phyloP scores from a whole-genome alignment of 2,329 filamentous ascomycete genomes.

The Monosporascus sp. region DNA sequence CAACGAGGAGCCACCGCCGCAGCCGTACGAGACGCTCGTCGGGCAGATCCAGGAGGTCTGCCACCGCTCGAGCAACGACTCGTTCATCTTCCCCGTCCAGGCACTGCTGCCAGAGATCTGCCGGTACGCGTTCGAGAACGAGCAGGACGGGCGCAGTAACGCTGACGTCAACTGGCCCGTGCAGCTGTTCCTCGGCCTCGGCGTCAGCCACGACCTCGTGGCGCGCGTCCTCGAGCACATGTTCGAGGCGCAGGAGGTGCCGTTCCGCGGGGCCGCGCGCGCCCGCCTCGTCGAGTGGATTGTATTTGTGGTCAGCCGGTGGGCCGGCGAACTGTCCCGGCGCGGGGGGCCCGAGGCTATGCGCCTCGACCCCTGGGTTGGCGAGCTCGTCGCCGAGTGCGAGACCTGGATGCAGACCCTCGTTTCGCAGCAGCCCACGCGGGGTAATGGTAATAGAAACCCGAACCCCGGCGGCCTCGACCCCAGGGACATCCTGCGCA shows the following conservation, averaged over 20 bases:
- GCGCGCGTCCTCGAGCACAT: slow-evolving; percentile 50
- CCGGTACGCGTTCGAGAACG: slow-evolving; percentile 53
- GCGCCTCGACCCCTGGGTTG: slow-evolving; percentile 24
- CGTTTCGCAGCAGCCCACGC: too few relatives aligned
- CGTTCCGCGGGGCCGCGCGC: slow-evolving; percentile 47
- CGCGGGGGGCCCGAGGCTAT: slow-evolving; percentile 21
- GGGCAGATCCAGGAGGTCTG: slow-evolving; percentile 59
- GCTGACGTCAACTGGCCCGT: slow-evolving; percentile 54
- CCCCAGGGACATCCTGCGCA: not conserved
- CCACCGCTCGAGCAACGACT: slow-evolving; percentile 58
- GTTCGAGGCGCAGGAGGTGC: slow-evolving; percentile 54
- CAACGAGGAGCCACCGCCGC: slow-evolving; percentile 34
- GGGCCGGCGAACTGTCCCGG: slow-evolving; percentile 37
- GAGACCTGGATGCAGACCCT: slow-evolving; percentile 28
- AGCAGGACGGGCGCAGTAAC: slow-evolving; percentile 52
- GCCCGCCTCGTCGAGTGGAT: slow-evolving; percentile 51
- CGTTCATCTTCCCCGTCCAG: slow-evolving; percentile 60
- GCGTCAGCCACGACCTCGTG: slow-evolving; percentile 52
- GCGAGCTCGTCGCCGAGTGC: slow-evolving; percentile 40
- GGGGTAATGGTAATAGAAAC: too few relatives aligned
- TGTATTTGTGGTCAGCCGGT: slow-evolving; percentile 38
- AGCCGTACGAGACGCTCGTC: slow-evolving; percentile 67
- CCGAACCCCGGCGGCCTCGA: not conserved
- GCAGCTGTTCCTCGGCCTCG: slow-evolving; percentile 49
- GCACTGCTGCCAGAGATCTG: slow-evolving; percentile 58